Conservation (phyloP, 2,329 filamentous ascomycete species). For the Clonostachys rosea region DNA sequence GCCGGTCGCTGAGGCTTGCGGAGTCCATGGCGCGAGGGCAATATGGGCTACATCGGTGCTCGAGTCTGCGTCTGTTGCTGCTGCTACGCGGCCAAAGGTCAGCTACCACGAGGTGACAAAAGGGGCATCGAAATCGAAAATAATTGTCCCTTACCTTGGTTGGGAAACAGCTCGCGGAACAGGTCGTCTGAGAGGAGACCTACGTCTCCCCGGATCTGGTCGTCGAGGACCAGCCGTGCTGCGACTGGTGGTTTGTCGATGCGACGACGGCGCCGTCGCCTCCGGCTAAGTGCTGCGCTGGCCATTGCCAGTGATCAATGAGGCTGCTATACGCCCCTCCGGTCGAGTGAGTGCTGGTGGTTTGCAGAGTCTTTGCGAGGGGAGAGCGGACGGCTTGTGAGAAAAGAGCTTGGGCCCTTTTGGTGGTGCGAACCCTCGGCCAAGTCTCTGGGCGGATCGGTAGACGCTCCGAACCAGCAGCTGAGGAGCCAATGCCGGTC, state of each 20-base stretch:
- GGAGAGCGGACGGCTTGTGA: too few species aligned
- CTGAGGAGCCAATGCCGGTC: not conserved
- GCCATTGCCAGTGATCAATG: not conserved
- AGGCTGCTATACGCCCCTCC: too few species aligned
- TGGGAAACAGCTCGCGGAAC: conserved; percentile 73
- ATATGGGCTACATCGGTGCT: conserved; percentile 51
- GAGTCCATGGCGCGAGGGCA: conserved; percentile 70
- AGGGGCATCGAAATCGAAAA: not conserved
- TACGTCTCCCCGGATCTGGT: conserved; percentile 78
- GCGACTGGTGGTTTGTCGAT: conserved; percentile 72
- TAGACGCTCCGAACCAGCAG: not conserved
- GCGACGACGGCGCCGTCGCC: conserved; percentile 43
- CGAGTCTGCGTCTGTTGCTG: conserved; percentile 20
- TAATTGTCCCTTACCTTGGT: conserved; percentile 38
- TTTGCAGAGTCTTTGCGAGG: too few species aligned
- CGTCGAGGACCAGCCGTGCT: conserved; percentile 79
- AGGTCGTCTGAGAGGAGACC: conserved; percentile 85
- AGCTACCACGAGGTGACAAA: not conserved
- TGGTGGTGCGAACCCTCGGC: too few species aligned
- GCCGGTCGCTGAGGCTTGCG: conserved; percentile 51
- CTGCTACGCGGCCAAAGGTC: not conserved
- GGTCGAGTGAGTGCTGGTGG: too few species aligned
- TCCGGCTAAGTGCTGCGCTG: not conserved
- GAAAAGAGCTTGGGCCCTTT: too few species aligned
- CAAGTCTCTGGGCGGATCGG: too few species aligned